Percentiles rank a stretch among this genome's conserved stretches.
phyloP scores from a whole-genome alignment of 495 filamentous ascomycete species.

The Clavariopsis aquatica region DNA sequence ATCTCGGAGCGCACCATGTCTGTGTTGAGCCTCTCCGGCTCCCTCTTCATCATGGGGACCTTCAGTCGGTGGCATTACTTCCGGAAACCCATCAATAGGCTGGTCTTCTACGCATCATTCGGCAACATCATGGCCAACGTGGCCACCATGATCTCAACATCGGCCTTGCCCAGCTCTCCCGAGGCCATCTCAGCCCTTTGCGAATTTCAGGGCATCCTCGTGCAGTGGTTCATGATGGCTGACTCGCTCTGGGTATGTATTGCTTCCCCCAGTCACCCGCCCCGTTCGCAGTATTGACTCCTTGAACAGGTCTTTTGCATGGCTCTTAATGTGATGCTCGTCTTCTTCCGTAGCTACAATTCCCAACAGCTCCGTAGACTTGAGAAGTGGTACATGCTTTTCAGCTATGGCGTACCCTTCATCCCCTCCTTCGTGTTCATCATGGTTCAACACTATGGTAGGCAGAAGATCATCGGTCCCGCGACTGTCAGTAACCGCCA shows the following conservation, averaged over 20 bases:
- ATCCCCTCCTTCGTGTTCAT: conserved; percentile 69
- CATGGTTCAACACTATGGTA: conserved; percentile 55
- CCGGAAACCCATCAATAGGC: conserved; percentile 84
- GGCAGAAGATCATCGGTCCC: conserved; percentile 68
- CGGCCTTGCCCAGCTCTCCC: conserved; percentile 43
- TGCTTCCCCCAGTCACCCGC: no score
- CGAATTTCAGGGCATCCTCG: conserved; percentile 74
- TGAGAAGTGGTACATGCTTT: conserved; percentile 70
- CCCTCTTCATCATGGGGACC: conserved; percentile 71
- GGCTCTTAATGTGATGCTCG: conserved; percentile 85
- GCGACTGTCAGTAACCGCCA: conserved; percentile 54
- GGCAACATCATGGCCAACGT: conserved; percentile 82
- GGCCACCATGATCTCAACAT: conserved; percentile 70
- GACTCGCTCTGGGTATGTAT: conserved; percentile 31
- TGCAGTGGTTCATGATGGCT: conserved; percentile 54
- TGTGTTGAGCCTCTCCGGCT: conserved; percentile 69
- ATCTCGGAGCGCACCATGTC: conserved; percentile 69
- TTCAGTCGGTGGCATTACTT: conserved; percentile 63
- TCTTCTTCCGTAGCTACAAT: conserved; percentile 77
- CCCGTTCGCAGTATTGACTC: no score
- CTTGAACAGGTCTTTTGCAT: conserved; percentile 86
- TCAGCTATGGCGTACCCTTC: conserved; percentile 77
- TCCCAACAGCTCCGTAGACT: conserved; percentile 65
- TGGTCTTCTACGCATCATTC: conserved; percentile 83
- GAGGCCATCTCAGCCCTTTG: conserved; percentile 59